Evolutionary conservation across 129 eudicot species (phyloP), one percentile per base, ranked within the genome.

Genomic region (Artemisia tridentata): DNA sequence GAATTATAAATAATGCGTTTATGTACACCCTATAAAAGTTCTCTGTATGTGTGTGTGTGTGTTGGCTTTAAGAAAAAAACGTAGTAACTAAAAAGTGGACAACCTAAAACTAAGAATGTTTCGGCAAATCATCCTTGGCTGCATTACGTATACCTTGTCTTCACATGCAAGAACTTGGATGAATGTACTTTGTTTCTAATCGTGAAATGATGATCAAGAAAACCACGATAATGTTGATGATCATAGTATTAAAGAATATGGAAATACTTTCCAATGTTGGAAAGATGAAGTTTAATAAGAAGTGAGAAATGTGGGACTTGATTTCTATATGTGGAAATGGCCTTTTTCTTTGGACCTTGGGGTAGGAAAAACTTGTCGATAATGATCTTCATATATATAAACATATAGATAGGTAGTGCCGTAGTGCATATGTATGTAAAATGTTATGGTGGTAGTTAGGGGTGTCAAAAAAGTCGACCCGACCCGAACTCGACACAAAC

Each of bases 61-160:
- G 2, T 38, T 3, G 53, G 25, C 45, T 38, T 27, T 21, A 31
- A 46, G 31, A 16, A 47, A 64, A 11, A 47, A 2, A 16, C 49
- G 49, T n/a, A 13, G 21, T 16, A 55, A 18, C 23, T 23, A 2
- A 54, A 13, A 53, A 29, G 65, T 19, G 11, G 65, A 64, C 45
- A 54, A 41, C 11, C 45, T 38, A 56, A 14, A 57, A 25, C 48
- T 45, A 62, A 56, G 49, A 64, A 50, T 63, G 10, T 72, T 56
- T 51, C 89, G 89, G 93, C 93, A 87, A 87, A 85, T 87, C 93
- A 87, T 87, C 85, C 93, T 87, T 87, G 93, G 93, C 87, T 87
- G 84, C 93, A 87, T 74, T 80, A 74, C 75, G 18, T 57, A 75
- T 72, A 77, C 75, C 81, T 80, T 79, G 73, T 75, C 43, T 68